Evolutionary conservation across 768 basidiomycete genomes (phyloP), one percentile per base, ranked within the genome.

Genomic region (Leccinellum rugosiceps): DNA sequence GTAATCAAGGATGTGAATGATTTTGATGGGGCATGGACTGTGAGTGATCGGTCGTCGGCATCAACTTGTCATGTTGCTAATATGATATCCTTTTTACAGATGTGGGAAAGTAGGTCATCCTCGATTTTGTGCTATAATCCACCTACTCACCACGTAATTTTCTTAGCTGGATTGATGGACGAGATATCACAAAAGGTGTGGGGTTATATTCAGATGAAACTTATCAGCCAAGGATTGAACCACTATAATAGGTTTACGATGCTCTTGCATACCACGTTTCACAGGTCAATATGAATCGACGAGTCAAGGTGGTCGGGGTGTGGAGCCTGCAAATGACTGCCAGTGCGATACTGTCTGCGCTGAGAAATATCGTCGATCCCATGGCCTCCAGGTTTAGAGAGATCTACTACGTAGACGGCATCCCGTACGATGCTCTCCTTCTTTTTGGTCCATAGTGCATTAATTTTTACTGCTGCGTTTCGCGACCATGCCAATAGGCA

Each of bases 241-340:
- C 6, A 7, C 19, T 46, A 52, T 28, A n/a, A 25, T 60, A 92
- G 85, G 87, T 85, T 19, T 94, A 97, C 70, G 90, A 92, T 50
- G 96, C 97, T 10, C 80, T 99, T 56, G 96, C 96, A 10, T 86
- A 94, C 70, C 97, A 98, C 74, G 96, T 99, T 50, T 86, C 88
- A 2, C 92, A 94, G 63, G 87, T 84, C 25, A 92, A 94, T 68
- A 86, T 92, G 78, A 90, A 93, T 66, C 85, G 91, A 55, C 86
- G 95, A 14, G 84, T 97, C 68, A 90, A 87, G 74, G 90, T 87
- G 3, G 94, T 99, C 61, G 88, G 92, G 58, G 75, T 93, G 8
- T 99, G 97, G 97, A 94, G 90, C 67, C 78, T 98, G 23, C 94
- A 97, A 72, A 87, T 90, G 82, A 95, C 95, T 1, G 92, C 93